A percentile compares a stretch with the other conserved stretches of the same genome.
Evolutionary conservation across 1,284 basidiomycete species (phyloP).

Genomic region (Fomitopsis pinicola): DNA sequence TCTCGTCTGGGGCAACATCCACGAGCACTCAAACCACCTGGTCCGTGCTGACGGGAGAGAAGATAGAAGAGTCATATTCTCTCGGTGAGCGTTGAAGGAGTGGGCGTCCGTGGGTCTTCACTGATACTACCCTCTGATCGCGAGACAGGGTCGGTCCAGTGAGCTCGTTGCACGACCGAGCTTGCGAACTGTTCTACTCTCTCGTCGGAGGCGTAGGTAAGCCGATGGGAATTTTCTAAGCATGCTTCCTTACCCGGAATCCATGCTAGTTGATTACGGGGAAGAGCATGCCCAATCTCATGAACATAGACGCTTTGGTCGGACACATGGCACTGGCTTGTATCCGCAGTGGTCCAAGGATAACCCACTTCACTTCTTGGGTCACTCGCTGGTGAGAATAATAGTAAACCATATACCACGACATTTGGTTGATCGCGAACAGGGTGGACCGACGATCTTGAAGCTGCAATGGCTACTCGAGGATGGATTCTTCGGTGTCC

Average conservation of each 20-base stretch:
- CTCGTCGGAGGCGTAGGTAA: slow-evolving; percentile 45
- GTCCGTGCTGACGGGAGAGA: slow-evolving; percentile 13
- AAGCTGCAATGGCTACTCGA: slow-evolving; percentile 42
- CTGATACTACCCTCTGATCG: neutral
- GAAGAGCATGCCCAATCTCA: slow-evolving; percentile 30
- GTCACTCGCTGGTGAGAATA: slow-evolving; percentile 44
- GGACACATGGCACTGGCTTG: slow-evolving; percentile 34
- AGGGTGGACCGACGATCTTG: slow-evolving; percentile 48
- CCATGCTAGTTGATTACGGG: slow-evolving; percentile 37
- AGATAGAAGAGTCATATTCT: slow-evolving; percentile 25
- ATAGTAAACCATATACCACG: too few species aligned
- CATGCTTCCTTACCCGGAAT: neutral
- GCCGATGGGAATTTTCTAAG: slow-evolving; percentile 6
- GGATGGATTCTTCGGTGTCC: slow-evolving; percentile 37
- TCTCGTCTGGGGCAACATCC: slow-evolving; percentile 41
- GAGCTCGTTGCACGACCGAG: slow-evolving; percentile 53
- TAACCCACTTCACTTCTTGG: slow-evolving; percentile 48
- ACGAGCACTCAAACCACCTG: slow-evolving; percentile 30
- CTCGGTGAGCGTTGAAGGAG: slow-evolving; percentile 27
- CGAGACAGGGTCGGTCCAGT: slow-evolving; percentile 42
- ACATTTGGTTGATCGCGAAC: neutral
- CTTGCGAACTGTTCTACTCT: slow-evolving; percentile 54
- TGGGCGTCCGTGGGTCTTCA: neutral
- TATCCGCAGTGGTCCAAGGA: slow-evolving; percentile 45
- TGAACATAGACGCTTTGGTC: slow-evolving; percentile 42